Conservation (phyloP, 176 grass and related monocot genomes). For the Triticum urartu region DNA sequence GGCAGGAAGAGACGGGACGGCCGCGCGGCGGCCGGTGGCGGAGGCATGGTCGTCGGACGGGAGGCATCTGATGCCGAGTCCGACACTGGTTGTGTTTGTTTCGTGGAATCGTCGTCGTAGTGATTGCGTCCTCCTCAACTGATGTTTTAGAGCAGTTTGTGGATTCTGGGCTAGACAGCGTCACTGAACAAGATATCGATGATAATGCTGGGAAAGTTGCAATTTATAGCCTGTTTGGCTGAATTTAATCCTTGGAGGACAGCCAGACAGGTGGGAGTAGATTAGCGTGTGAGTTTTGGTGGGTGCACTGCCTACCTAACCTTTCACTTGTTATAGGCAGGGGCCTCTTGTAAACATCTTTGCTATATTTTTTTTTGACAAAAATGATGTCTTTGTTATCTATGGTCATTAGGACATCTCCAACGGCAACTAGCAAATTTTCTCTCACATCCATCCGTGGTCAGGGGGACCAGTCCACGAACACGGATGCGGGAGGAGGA, state of each 20-base stretch:
- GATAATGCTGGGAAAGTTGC: neutral
- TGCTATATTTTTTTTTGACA: too few relatives aligned
- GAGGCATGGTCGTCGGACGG: neutral
- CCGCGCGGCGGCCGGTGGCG: neutral
- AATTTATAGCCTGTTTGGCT: neutral
- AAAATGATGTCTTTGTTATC: too few relatives aligned
- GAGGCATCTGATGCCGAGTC: slow-evolving; percentile 34
- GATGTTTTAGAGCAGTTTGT: neutral
- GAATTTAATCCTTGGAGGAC: neutral
- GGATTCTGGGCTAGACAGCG: neutral
- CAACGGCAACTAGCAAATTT: too few relatives aligned
- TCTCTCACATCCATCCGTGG: too few relatives aligned
- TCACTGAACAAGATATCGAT: neutral
- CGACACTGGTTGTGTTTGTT: neutral
- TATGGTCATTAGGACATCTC: too few relatives aligned
- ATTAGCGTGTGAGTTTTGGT: neutral
- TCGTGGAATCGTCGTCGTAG: neutral
- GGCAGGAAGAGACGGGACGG: neutral
- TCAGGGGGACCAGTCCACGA: too few relatives aligned
- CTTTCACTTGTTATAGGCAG: neutral
- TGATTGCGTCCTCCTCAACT: neutral
- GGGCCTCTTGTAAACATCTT: too few relatives aligned
- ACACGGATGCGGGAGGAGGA: too few relatives aligned
- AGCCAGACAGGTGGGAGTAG: neutral
- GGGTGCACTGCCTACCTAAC: neutral